Conservation (phyloP, 495 filamentous ascomycete species). For the Evansstolkia leycettana region DNA sequence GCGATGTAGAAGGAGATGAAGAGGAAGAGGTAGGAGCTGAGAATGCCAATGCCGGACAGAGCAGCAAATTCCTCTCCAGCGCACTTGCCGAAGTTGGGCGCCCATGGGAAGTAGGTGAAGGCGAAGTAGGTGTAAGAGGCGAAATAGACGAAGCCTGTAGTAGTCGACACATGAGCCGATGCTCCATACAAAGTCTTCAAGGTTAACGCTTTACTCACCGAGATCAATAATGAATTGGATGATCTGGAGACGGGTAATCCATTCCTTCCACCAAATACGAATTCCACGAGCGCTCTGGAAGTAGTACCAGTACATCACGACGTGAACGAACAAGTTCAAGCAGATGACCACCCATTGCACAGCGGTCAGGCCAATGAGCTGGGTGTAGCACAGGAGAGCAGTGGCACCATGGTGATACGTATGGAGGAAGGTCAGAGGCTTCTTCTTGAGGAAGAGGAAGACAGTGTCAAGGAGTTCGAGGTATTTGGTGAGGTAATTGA, state of each 20-base stretch:
- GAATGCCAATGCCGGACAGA: conserved; percentile 80
- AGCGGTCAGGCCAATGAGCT: conserved; percentile 53
- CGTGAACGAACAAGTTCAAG: conserved; percentile 57
- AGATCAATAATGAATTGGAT: conserved; percentile 48
- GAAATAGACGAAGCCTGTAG: conserved; percentile 78
- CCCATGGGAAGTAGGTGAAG: conserved; percentile 75
- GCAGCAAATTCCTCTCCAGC: conserved; percentile 97
- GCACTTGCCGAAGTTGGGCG: conserved; percentile 74
- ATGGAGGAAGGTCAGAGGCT: conserved; percentile 66
- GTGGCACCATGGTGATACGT: conserved; percentile 67
- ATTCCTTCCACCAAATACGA: conserved; percentile 51
- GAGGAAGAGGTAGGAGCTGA: conserved; percentile 87
- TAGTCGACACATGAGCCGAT: conserved; percentile 2
- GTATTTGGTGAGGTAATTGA: conserved; percentile 66
- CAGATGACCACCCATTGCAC: conserved; percentile 59
- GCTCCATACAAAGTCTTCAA: neutral
- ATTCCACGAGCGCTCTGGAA: conserved; percentile 48
- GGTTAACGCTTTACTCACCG: conserved; percentile 32
- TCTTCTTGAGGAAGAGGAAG: conserved; percentile 65
- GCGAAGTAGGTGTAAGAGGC: conserved; percentile 94
- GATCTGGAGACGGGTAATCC: conserved; percentile 46
- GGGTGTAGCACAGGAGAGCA: conserved; percentile 59
- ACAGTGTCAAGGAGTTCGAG: conserved; percentile 57
- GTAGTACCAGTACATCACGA: conserved; percentile 61
- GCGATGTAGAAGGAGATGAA: conserved; percentile 99